Conservation (phyloP, 2,329 filamentous ascomycete species). For the Fusarium acutatum region DNA sequence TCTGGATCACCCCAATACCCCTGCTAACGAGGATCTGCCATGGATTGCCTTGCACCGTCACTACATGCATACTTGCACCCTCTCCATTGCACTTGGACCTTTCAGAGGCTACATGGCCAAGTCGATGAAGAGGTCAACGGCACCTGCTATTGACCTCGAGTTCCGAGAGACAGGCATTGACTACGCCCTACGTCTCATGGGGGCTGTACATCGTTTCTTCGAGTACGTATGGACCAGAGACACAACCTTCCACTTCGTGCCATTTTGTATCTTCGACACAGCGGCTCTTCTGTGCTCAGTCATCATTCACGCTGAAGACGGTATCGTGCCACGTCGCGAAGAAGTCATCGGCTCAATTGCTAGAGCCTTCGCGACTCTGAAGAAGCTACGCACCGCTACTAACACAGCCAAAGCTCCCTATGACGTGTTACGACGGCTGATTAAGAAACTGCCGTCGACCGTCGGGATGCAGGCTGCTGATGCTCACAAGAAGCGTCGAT, state of each 20-base stretch:
- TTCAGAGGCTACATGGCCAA: constrained; percentile 21
- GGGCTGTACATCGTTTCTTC: constrained; percentile 4
- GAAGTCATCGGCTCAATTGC: background rate
- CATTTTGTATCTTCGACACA: constrained; percentile 19
- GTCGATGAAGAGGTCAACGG: background rate
- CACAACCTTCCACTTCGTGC: constrained; percentile 17
- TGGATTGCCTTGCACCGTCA: constrained; percentile 20
- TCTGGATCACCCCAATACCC: constrained; percentile 8
- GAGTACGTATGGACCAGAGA: constrained; percentile 25
- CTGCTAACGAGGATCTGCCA: background rate
- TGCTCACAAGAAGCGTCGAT: constrained; percentile 8
- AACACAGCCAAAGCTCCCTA: constrained; percentile 22
- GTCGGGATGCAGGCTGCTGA: background rate
- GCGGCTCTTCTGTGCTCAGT: constrained; percentile 10
- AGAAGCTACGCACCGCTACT: constrained; percentile 16
- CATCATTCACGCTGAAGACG: constrained; percentile 10
- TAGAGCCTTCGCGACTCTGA: constrained; percentile 4
- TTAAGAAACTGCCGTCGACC: constrained; percentile 18
- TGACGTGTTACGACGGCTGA: constrained; percentile 13
- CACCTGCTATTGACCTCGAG: background rate
- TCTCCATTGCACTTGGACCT: constrained; percentile 4
- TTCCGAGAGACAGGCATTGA: constrained; percentile 13
- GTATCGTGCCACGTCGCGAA: background rate
- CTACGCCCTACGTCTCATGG: constrained; percentile 7
- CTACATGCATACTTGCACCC: constrained; percentile 20